A percentile compares a stretch with the other conserved stretches of the same genome.
phyloP scores from a whole-genome alignment of 768 basidiomycete species.

The Suillus spraguei region DNA sequence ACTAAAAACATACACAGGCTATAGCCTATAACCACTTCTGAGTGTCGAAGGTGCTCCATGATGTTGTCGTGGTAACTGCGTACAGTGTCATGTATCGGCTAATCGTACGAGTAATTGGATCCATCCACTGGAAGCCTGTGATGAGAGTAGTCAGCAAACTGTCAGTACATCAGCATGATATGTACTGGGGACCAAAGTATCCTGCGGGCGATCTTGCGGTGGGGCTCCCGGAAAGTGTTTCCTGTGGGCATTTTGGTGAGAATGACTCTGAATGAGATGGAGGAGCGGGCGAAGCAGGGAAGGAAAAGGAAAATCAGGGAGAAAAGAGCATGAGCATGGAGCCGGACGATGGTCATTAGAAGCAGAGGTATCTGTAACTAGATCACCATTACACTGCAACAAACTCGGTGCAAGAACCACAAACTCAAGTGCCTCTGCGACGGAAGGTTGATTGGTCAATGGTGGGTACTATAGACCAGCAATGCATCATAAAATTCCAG shows the following conservation, averaged over 20 bases:
- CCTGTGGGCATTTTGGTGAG: not conserved
- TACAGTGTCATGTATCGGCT: no score
- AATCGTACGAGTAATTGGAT: no score
- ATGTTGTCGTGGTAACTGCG: no score
- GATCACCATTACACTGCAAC: not conserved
- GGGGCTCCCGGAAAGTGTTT: not conserved
- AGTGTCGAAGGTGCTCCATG: no score
- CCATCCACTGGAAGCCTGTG: not conserved
- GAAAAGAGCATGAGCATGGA: not conserved
- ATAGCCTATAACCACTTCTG: no score
- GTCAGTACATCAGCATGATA: not conserved
- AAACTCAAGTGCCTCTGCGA: not conserved
- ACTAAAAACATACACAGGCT: no score
- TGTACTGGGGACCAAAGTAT: slow-evolving; percentile 56
- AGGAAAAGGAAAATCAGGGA: not conserved
- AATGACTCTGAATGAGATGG: no score
- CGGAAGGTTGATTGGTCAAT: not conserved
- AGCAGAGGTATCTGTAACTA: not conserved
- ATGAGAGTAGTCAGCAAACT: not conserved
- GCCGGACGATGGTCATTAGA: not conserved
- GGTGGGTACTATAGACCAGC: not conserved
- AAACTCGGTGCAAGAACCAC: not conserved
- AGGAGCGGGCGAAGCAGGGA: no score
- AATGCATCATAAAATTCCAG: not conserved
- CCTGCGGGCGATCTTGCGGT: slow-evolving; percentile 41